Conservation (phyloP, 805 yeast species). For the Candida lessepsii region DNA sequence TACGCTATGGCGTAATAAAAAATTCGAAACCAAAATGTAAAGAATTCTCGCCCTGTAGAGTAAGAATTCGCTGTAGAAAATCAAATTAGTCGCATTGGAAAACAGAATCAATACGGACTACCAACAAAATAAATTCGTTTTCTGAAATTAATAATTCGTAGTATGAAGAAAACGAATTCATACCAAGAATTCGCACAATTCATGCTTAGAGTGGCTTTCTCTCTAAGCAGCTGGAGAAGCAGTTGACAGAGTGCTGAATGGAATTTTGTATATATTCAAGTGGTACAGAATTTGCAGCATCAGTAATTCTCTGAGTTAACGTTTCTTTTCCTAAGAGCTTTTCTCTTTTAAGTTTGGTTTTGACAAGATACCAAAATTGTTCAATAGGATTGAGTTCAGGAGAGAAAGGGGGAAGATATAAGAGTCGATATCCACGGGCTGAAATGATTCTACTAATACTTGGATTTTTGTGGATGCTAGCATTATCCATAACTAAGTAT, state of each 20-base stretch:
- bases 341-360: conserved; percentile 5
- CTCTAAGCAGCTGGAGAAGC: conserved; percentile 4
- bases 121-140: conserved; percentile 2
- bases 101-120: conserved; percentile 5
- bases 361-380: conserved; percentile 16
- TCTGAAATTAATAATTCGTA: conserved; percentile 1
- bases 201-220: conserved; percentile 8
- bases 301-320: conserved; percentile 1
- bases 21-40: conserved; percentile 4
- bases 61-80: conserved; percentile 6
- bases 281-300: too few species aligned
- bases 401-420: conserved; percentile 15
- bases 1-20: conserved; percentile 7
- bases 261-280: too few species aligned
- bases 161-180: conserved; percentile 1
- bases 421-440: conserved; percentile 13
- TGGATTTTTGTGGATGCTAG: conserved; percentile 15
- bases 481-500: conserved; percentile 13
- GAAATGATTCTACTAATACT: conserved; percentile 12
- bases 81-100: conserved; percentile 2
- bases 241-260: too few species aligned
- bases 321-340: conserved; percentile 6
- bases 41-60: background rate
- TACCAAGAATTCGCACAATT: conserved; percentile 3
- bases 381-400: conserved; percentile 17